These are phyloP conservation scores for Pichia nakasei DNA, from an alignment of 805 yeast genomes.

Conservation along the genomic window DNA sequence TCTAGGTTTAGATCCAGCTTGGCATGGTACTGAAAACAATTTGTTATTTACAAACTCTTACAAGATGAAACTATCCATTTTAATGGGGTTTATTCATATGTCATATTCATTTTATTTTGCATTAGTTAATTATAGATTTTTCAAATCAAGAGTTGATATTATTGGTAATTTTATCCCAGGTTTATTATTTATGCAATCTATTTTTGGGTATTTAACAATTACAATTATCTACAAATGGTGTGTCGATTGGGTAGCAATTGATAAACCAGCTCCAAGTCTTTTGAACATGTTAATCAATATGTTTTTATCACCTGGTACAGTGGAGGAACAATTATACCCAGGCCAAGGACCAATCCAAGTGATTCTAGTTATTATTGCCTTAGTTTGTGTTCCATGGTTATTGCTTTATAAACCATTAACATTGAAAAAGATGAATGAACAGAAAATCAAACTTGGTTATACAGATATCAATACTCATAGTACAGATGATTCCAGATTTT, in stretches of 20 bases:
- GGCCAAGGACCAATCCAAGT: constrained; percentile 60
- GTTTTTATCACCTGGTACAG: constrained; percentile 65
- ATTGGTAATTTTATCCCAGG: constrained; percentile 71
- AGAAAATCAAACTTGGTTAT: constrained; percentile 42
- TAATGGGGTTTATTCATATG: constrained; percentile 74
- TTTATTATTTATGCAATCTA: constrained; percentile 63
- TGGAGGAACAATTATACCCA: constrained; percentile 56
- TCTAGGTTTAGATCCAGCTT: constrained; percentile 60
- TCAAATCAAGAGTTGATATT: constrained; percentile 54
- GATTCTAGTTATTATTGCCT: constrained; percentile 46
- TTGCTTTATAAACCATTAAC: constrained; percentile 55
- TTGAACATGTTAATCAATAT: constrained; percentile 68
- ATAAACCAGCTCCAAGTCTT: constrained; percentile 59
- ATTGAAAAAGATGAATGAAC: constrained; percentile 35
- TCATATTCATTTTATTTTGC: constrained; percentile 60
- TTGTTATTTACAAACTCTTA: constrained; percentile 62
- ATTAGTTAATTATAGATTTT: constrained; percentile 51
- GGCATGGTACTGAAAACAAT: constrained; percentile 78
- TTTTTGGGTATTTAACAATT: constrained; percentile 63
- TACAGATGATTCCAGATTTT: constrained; percentile 2
- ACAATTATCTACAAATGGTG: constrained; percentile 68
- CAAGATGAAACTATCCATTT: constrained; percentile 67
- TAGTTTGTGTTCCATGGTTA: constrained; percentile 69
- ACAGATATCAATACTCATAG: constrained; percentile 31
- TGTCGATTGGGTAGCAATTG: constrained; percentile 58